Conservation (phyloP, 345 rosid species). For the Eutrema japonicum region DNA sequence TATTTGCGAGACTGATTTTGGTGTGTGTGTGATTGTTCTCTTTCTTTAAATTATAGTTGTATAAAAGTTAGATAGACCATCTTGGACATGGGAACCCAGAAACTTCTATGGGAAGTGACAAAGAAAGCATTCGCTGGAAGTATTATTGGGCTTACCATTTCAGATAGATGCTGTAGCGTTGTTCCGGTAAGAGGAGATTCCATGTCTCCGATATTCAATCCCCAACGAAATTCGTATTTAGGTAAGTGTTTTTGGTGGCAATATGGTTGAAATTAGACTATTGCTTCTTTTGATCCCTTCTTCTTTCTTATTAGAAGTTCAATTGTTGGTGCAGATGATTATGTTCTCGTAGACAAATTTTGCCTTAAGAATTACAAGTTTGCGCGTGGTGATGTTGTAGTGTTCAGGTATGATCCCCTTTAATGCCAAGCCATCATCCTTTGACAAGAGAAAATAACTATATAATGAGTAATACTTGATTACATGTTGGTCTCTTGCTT, state of each 20-base stretch:
- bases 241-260: conserved; percentile 26
- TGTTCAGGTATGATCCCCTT: conserved; percentile 62
- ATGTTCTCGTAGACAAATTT: conserved; percentile 74
- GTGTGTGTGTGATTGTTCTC: no score
- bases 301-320: conserved; percentile 28
- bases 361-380: conserved; percentile 79
- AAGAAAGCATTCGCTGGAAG: conserved; percentile 64
- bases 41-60: no score
- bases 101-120: conserved; percentile 52
- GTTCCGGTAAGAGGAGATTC: conserved; percentile 67
- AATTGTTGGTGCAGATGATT: conserved; percentile 71
- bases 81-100: conserved; percentile 54
- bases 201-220: conserved; percentile 86
- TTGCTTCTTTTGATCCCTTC: conserved; percentile 15
- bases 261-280: conserved; percentile 3
- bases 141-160: conserved; percentile 62
- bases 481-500: conserved; percentile 3
- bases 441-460: conserved; percentile 6
- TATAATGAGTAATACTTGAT: conserved; percentile 2
- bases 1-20: no score
- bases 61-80: conserved; percentile 2
- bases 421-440: conserved; percentile 18
- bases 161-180: conserved; percentile 68
- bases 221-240: conserved; percentile 43
- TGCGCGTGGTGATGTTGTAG: conserved; percentile 76